Evolutionary conservation across 139 green algal genomes (phyloP).

Genomic region (Asterochloris erici): DNA sequence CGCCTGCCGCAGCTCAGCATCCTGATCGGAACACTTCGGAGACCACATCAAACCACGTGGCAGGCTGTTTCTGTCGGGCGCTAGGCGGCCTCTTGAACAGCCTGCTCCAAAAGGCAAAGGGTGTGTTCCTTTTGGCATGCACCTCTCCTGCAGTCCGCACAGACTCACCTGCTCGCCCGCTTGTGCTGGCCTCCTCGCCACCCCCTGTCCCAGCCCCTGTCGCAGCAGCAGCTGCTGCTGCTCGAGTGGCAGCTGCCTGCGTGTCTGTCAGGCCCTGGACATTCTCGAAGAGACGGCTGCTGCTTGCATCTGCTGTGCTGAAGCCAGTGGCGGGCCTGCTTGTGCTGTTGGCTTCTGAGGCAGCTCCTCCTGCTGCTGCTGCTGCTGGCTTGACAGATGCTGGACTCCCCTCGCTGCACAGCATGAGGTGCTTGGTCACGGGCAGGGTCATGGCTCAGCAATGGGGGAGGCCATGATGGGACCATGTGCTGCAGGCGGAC

Average conservation of each 20-base stretch:
- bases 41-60: too few species aligned
- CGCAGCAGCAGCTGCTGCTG: neutral
- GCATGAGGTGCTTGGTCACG: too few species aligned
- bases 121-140: neutral
- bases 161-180: constrained; percentile 2
- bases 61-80: too few species aligned
- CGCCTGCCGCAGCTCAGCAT: too few species aligned
- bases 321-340: neutral
- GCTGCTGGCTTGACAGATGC: constrained; percentile 5
- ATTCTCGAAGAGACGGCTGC: constrained; percentile 44
- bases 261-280: constrained; percentile 7
- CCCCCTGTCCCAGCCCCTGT: constrained; percentile 6
- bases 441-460: neutral
- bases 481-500: neutral
- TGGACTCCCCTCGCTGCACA: neutral
- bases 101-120: too few species aligned
- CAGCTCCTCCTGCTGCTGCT: neutral
- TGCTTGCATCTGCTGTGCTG: neutral
- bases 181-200: neutral
- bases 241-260: neutral
- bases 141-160: constrained; percentile 3
- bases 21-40: too few species aligned
- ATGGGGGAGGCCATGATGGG: neutral
- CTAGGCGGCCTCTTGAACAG: too few species aligned
- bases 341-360: neutral